Conservation (phyloP, 1,284 basidiomycete species). For the Malassezia pachydermatis region DNA sequence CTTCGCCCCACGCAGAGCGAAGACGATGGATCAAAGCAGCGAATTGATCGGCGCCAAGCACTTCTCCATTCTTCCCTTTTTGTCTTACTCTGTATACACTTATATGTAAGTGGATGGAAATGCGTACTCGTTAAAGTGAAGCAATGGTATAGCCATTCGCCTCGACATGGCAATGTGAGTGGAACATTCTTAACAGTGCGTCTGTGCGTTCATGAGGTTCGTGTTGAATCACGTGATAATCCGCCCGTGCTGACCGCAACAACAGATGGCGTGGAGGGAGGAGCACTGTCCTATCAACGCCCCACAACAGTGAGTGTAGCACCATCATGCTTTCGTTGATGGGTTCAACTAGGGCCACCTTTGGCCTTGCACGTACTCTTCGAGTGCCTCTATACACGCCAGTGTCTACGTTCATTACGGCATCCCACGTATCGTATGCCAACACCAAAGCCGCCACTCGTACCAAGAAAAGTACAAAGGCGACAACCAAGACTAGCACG, state of each 20-base stretch:
- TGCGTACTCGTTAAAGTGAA: constrained; percentile 34
- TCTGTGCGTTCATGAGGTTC: no score
- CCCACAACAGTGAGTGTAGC: neutral
- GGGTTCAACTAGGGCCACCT: no score
- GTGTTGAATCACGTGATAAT: no score
- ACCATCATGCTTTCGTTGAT: no score
- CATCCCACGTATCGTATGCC: neutral
- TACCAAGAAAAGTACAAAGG: neutral
- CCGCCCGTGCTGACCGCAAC: no score
- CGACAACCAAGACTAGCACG: neutral
- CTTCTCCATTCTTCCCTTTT: constrained; percentile 20
- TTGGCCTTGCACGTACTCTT: no score
- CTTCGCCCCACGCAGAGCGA: constrained; percentile 29
- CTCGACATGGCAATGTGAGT: constrained; percentile 5
- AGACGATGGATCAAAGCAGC: constrained; percentile 43
- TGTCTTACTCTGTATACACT: constrained; percentile 35
- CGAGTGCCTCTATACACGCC: no score
- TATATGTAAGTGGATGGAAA: neutral
- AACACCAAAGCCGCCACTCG: neutral
- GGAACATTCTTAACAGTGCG: no score
- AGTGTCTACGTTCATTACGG: neutral
- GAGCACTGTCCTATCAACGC: no score
- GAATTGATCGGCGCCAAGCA: constrained; percentile 50
- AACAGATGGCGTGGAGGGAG: no score
- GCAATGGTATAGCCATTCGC: constrained; percentile 24